Conservation (phyloP, 805 yeast genomes). For the Scheffersomyces ergatensis region DNA sequence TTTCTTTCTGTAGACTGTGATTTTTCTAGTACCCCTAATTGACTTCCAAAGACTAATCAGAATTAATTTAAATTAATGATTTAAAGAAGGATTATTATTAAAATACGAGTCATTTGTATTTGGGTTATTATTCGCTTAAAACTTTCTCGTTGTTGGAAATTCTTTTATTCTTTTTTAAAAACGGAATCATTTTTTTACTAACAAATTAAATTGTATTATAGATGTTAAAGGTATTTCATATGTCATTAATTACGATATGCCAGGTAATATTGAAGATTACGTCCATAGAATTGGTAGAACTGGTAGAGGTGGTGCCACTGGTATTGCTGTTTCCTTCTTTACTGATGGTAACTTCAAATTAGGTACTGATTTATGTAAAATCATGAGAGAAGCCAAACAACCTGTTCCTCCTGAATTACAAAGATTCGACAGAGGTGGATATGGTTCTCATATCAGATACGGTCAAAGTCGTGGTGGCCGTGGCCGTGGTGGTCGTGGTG, state of each 20-base stretch:
- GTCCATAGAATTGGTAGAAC: constrained; percentile 99
- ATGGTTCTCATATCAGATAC: constrained; percentile 56
- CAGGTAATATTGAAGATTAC: constrained; percentile 96
- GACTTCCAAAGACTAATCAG: no score
- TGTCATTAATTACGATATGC: constrained; percentile 96
- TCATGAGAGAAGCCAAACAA: constrained; percentile 95
- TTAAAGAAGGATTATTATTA: no score
- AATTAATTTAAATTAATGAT: no score
- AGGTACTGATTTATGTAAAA: constrained; percentile 86
- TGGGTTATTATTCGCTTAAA: no score
- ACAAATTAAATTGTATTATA: no score
- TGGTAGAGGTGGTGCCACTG: constrained; percentile 96
- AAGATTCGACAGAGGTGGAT: constrained; percentile 62
- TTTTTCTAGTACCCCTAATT: no score
- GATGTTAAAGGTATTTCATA: constrained; percentile 97
- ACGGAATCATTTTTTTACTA: no score
- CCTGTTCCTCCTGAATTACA: constrained; percentile 76
- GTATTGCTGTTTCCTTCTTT: constrained; percentile 94
- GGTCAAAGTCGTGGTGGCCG: constrained; percentile 54
- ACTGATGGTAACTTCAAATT: constrained; percentile 82
- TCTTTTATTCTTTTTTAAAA: no score
- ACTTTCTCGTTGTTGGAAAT: no score
- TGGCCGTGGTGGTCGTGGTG: constrained; percentile 49
- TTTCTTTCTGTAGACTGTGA: constrained; percentile 1
- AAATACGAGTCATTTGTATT: no score